Evolutionary conservation across 495 filamentous ascomycete genomes (phyloP).

Genomic region (Aspergillus steynii): DNA sequence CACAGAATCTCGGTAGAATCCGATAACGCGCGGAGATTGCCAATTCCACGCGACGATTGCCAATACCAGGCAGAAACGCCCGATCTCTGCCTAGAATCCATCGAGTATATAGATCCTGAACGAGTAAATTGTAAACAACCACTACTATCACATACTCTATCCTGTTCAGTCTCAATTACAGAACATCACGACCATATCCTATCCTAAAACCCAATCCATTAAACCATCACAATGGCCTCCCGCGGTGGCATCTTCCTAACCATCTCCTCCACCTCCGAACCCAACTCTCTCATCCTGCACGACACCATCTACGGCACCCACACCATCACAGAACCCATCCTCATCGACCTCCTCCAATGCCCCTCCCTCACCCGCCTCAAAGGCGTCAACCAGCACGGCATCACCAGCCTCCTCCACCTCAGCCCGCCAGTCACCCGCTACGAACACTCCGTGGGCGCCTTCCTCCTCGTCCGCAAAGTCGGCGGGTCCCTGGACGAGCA

Average conservation of each 20-base stretch:
- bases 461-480: constrained; percentile 40
- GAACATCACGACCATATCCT: no score
- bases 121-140: no score
- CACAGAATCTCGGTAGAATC: no score
- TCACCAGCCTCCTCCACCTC: constrained; percentile 37
- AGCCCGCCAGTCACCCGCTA: constrained; percentile 39
- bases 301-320: constrained; percentile 41
- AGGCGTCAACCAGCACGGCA: constrained; percentile 41
- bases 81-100: no score
- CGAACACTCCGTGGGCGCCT: constrained; percentile 47
- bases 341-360: constrained; percentile 38
- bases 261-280: constrained; percentile 17
- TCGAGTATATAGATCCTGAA: no score
- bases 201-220: no score
- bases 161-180: no score
- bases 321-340: constrained; percentile 33
- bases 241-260: constrained; percentile 22
- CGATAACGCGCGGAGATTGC: no score
- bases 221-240: background rate
- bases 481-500: constrained; percentile 42
- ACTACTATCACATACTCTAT: no score
- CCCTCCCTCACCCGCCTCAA: constrained; percentile 34
- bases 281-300: constrained; percentile 23
- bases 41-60: no score
- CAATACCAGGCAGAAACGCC: no score